These are phyloP conservation scores for Fraxinus xanthoxyloides DNA, from an alignment of 305 asterid genomes.

Conservation along the genomic window DNA sequence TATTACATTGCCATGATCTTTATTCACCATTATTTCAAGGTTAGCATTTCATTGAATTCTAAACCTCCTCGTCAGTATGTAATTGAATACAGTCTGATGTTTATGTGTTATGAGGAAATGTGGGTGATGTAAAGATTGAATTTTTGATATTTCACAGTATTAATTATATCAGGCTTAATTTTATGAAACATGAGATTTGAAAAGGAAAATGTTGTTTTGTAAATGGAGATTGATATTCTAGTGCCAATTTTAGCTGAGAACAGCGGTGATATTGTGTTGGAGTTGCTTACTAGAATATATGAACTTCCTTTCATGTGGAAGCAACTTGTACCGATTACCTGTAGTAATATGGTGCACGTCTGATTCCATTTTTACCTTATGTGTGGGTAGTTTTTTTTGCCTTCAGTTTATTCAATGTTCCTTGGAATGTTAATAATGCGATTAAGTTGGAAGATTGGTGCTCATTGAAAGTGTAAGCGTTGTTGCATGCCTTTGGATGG, in stretches of 20 bases:
- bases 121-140: slow-evolving; percentile 16
- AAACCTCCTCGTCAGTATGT: neutral
- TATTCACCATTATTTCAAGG: slow-evolving; percentile 22
- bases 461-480: neutral
- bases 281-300: neutral
- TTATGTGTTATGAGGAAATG: slow-evolving; percentile 24
- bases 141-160: slow-evolving; percentile 9
- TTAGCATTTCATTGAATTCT: slow-evolving; percentile 17
- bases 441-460: slow-evolving; percentile 7
- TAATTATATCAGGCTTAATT: slow-evolving; percentile 18
- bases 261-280: neutral
- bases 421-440: slow-evolving; percentile 7
- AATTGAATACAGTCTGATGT: slow-evolving; percentile 17
- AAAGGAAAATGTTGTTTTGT: neutral
- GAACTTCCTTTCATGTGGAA: neutral
- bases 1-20: slow-evolving; percentile 41
- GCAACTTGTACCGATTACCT: neutral
- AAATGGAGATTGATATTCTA: slow-evolving; percentile 7
- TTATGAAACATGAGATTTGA: neutral
- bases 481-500: neutral
- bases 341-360: neutral
- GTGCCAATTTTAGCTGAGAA: slow-evolving; percentile 3
- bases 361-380: neutral
- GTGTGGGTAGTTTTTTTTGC: neutral
- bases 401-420: neutral